phyloP scores from a whole-genome alignment of 2,329 filamentous ascomycete genomes.

The Geoglossum cookeanum region DNA sequence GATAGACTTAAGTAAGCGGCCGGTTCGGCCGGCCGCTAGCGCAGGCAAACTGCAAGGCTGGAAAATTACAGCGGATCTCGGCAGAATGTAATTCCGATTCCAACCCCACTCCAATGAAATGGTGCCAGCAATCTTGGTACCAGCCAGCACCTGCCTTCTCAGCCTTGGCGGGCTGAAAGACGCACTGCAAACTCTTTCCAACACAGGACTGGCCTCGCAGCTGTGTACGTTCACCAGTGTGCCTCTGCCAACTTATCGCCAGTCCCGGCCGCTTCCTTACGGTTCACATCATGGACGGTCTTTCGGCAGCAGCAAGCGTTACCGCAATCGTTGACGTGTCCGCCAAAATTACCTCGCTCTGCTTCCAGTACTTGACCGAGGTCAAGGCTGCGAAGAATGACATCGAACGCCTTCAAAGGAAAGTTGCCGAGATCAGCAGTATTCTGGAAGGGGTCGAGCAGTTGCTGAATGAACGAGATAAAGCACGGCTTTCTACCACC shows the following conservation, averaged over 20 bases:
- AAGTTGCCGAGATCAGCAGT: slow-evolving; percentile 13
- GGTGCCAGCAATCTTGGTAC: not conserved
- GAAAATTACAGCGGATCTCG: not conserved
- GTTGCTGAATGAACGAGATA: no score
- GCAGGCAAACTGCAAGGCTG: slow-evolving; percentile 1
- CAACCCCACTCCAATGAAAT: not conserved
- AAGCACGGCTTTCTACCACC: slow-evolving; percentile 13
- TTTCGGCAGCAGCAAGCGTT: slow-evolving; percentile 19
- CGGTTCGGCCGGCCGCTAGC: not conserved
- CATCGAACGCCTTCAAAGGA: slow-evolving; percentile 17
- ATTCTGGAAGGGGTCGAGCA: slow-evolving; percentile 14
- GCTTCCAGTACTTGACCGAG: slow-evolving; percentile 6
- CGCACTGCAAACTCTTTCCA: not conserved
- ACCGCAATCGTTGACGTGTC: slow-evolving; percentile 22
- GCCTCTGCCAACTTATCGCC: slow-evolving; percentile 1
- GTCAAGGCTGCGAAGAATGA: slow-evolving; percentile 17
- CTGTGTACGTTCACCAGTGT: not conserved
- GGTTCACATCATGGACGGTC: slow-evolving; percentile 14
- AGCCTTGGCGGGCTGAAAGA: not conserved
- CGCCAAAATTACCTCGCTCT: slow-evolving; percentile 16
- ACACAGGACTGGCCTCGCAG: not conserved
- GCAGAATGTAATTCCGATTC: slow-evolving; percentile 2
- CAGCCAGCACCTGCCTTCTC: no score
- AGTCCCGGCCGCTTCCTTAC: not conserved
- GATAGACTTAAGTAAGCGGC: no score